Conservation (phyloP, 2,329 filamentous ascomycete genomes). For the Zymoseptoria crescenta region DNA sequence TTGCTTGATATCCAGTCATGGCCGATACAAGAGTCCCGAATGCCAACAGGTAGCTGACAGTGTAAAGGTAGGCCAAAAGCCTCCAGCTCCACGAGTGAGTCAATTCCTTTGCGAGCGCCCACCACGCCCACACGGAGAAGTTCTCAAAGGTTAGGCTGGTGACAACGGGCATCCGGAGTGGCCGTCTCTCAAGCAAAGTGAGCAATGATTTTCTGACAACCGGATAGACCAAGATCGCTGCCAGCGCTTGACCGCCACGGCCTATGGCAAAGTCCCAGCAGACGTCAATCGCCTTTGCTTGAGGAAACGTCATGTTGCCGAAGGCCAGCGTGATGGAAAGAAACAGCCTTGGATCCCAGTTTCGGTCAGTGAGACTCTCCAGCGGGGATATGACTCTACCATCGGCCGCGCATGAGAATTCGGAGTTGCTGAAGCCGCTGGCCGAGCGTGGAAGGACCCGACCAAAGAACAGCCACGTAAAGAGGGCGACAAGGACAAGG, state of each 20-base stretch:
- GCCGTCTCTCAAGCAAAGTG: background rate
- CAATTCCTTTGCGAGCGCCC: background rate
- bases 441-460: background rate
- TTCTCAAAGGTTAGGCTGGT: conserved; percentile 4
- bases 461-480: conserved; percentile 1
- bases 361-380: background rate
- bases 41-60: conserved; percentile 3
- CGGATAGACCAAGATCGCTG: conserved; percentile 1
- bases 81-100: conserved; percentile 3
- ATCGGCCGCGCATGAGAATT: conserved; percentile 4
- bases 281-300: conserved; percentile 13
- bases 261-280: conserved; percentile 11
- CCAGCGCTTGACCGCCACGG: conserved; percentile 8
- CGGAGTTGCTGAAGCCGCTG: background rate
- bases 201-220: conserved; percentile 2
- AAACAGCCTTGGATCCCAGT: conserved; percentile 8
- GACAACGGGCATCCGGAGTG: conserved; percentile 2
- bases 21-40: conserved; percentile 7
- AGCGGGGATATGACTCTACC: conserved; percentile 1
- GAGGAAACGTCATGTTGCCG: conserved; percentile 6
- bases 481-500: background rate
- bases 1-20: conserved; percentile 9
- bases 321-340: conserved; percentile 9
- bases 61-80: conserved; percentile 1
- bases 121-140: conserved; percentile 1